Percentiles rank a stretch among this genome's conserved stretches.
Evolutionary conservation across 1,284 basidiomycete genomes (phyloP).

Genomic region (Phellinidium pouzarii): DNA sequence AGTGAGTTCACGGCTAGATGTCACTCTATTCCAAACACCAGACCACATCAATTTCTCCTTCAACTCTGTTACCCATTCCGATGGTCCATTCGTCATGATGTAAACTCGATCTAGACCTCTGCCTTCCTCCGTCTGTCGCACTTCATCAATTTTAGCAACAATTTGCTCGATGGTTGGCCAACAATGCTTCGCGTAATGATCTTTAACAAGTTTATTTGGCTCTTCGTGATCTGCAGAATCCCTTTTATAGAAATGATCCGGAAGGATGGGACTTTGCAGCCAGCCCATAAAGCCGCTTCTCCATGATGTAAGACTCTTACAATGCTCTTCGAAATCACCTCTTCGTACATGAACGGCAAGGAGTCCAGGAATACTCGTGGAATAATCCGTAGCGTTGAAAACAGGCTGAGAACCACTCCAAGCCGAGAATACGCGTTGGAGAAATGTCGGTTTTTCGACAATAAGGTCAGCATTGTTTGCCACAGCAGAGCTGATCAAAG

Average conservation of each 20-base stretch:
- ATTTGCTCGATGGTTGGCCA: conserved; percentile 37
- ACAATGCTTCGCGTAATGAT: conserved; percentile 26
- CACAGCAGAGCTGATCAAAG: conserved; percentile 32
- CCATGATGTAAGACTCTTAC: conserved; percentile 37
- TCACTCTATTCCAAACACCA: conserved; percentile 19
- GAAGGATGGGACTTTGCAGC: conserved; percentile 36
- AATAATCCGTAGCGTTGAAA: not conserved
- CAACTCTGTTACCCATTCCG: conserved; percentile 28
- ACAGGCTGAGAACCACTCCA: not conserved
- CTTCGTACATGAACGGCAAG: conserved; percentile 54
- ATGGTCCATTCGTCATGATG: conserved; percentile 33
- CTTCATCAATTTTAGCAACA: conserved; percentile 31
- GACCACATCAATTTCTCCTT: conserved; percentile 20
- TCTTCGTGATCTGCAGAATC: not conserved
- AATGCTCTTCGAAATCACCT: conserved; percentile 52
- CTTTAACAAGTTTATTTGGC: conserved; percentile 7
- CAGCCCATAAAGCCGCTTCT: conserved; percentile 36
- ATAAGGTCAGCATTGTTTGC: conserved; percentile 6
- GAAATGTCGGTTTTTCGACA: not conserved
- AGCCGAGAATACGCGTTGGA: not conserved
- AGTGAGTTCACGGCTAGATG: conserved; percentile 19
- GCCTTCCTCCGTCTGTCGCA: conserved; percentile 22
- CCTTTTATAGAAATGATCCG: conserved; percentile 29
- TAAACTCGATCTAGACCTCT: conserved; percentile 27
- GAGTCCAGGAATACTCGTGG: conserved; percentile 29